phyloP scores from a whole-genome alignment of 257 asterid genomes.

The Solanum stenotomum region DNA sequence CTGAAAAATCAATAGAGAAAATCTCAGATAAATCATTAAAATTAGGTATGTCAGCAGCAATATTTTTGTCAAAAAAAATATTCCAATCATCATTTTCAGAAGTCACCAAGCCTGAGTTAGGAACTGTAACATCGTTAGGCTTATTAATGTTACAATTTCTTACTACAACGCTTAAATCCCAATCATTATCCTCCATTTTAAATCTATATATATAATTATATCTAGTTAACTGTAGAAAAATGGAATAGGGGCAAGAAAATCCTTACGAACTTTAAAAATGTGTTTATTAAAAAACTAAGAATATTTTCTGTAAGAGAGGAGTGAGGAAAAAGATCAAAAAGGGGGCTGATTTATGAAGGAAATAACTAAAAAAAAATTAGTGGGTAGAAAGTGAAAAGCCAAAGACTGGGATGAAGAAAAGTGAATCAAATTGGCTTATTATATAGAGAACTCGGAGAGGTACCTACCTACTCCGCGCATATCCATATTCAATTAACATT shows the following conservation, averaged over 20 bases:
- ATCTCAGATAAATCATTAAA: too few relatives aligned
- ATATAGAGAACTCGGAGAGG: too few relatives aligned
- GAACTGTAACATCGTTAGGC: too few relatives aligned
- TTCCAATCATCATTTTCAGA: too few relatives aligned
- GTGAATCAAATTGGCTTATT: background rate
- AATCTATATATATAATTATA: background rate
- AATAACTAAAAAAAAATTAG: background rate
- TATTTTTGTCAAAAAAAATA: too few relatives aligned
- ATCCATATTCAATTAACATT: too few relatives aligned
- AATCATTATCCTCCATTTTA: conserved; percentile 37
- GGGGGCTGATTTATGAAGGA: background rate
- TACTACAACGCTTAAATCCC: conserved; percentile 71
- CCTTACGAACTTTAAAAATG: background rate
- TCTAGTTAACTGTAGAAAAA: background rate
- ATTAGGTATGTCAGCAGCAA: too few relatives aligned
- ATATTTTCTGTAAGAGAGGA: background rate
- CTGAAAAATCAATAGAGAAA: background rate
- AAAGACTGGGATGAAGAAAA: background rate
- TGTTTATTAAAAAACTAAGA: background rate
- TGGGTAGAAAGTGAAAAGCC: background rate
- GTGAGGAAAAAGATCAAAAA: background rate
- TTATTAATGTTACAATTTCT: conserved; percentile 11
- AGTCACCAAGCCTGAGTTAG: too few relatives aligned
- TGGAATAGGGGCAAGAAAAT: background rate
- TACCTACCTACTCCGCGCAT: too few relatives aligned